phyloP scores from a whole-genome alignment of 495 filamentous ascomycete genomes.

The Glonium stellatum region DNA sequence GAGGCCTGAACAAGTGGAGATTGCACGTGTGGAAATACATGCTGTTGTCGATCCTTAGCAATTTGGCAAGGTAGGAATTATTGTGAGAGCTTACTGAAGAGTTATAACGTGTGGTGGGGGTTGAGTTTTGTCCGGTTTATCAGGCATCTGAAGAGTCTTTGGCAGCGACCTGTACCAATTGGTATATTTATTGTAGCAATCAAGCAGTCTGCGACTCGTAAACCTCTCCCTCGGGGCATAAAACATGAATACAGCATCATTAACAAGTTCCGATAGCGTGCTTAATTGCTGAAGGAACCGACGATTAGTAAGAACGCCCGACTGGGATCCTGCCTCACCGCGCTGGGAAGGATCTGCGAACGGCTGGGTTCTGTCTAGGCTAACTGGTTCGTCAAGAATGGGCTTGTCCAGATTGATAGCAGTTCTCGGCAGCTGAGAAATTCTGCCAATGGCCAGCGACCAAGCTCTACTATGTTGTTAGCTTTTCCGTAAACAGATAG shows the following conservation, averaged over 20 bases:
- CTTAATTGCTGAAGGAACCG: slow-evolving; percentile 55
- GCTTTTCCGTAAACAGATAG: slow-evolving; percentile 29
- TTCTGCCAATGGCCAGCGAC: slow-evolving; percentile 55
- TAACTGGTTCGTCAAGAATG: slow-evolving; percentile 33
- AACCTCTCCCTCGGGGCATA: slow-evolving; percentile 55
- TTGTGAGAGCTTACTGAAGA: slow-evolving; percentile 49
- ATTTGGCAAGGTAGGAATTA: not conserved
- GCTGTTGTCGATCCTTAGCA: slow-evolving; percentile 35
- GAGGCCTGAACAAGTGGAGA: slow-evolving; percentile 57
- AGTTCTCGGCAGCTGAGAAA: slow-evolving; percentile 55
- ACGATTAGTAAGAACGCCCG: slow-evolving; percentile 32
- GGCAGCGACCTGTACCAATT: slow-evolving; percentile 60
- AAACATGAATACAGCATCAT: slow-evolving; percentile 56
- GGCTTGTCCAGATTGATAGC: slow-evolving; percentile 52
- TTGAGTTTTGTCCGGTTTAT: slow-evolving; percentile 39
- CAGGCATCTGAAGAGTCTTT: slow-evolving; percentile 45
- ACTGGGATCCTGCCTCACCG: not conserved
- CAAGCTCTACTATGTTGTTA: slow-evolving; percentile 45
- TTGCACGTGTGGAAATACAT: slow-evolving; percentile 62
- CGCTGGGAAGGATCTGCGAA: not conserved
- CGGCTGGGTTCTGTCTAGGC: not conserved
- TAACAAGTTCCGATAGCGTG: slow-evolving; percentile 60
- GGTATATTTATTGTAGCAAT: slow-evolving; percentile 52
- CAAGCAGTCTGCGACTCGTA: slow-evolving; percentile 50
- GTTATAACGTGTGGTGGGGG: slow-evolving; percentile 56